Evolutionary conservation across 768 basidiomycete species (phyloP), one percentile per base, ranked within the genome.

Genomic region (Psilocybe subaeruginosa): DNA sequence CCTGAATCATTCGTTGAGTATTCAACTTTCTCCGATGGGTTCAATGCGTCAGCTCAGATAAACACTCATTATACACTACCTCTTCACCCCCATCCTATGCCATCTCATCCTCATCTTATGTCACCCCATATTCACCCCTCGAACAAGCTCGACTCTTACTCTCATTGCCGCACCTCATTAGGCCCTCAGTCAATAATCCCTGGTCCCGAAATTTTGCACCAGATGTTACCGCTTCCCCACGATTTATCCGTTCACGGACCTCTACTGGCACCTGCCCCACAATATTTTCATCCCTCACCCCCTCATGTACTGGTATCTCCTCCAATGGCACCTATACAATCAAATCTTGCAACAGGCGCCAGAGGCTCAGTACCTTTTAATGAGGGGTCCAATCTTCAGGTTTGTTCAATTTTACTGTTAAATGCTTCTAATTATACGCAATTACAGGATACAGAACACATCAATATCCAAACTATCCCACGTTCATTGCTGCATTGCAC

Each of bases 1-100:
- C 80, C 80, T 61, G 84, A 86, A 64, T 72, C 75, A 46, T 85
- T 82, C 65, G 70, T 76, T 61, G 86, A 88, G 56, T 87, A 83
- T 73, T 76, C 80, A 45, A 87, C 87, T 69, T 88, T 86, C 70
- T 82, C 81, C 4, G 39, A 51, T 17, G 54, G 41, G 41, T 33
- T 52, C 41, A 8, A n/a, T 43, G 39, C 17, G 16, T 19, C 35
- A n/a, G n/a, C 29, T 17, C 62, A 51, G 14, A 51, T 19, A 33
- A 27, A 39, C 16, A 31, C 43, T 49, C 16, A 17, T 14, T 29
- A 19, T 29, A 41, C 8, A 54, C 31, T 29, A 46, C 53, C 27
- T n/a, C 14, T 45, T 39, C 29, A 46, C 39, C 17, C 27, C 31
- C n/a, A 54, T 47, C 54, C 45, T 31, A 19, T 33, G 8, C 30